Conservation (phyloP, 2,329 filamentous ascomycete genomes). For the Sporothrix humicola region DNA sequence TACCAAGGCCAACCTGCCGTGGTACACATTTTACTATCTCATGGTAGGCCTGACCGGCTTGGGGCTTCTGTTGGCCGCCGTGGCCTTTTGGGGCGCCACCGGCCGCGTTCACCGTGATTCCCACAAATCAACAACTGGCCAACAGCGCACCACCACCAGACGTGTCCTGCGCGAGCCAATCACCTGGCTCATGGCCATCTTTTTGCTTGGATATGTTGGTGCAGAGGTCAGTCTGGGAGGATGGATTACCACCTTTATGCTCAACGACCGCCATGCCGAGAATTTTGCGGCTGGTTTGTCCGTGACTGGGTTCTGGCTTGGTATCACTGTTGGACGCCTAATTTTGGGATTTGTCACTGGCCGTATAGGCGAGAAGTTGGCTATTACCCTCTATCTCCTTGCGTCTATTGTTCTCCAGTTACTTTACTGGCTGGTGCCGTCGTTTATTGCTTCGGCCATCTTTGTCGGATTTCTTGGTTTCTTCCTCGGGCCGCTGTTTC, state of each 20-base stretch:
- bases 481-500: conserved; percentile 80
- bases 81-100: conserved; percentile 68
- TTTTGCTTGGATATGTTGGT: conserved; percentile 80
- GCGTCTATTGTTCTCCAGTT: conserved; percentile 69
- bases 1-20: conserved; percentile 63
- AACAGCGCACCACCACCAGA: conserved; percentile 54
- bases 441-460: conserved; percentile 74
- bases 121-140: conserved; percentile 42
- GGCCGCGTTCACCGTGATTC: conserved; percentile 60
- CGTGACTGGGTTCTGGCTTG: conserved; percentile 83
- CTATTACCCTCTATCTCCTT: conserved; percentile 67
- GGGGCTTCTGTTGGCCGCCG: conserved; percentile 58
- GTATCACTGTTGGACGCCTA: conserved; percentile 75
- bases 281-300: conserved; percentile 76
- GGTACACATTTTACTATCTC: conserved; percentile 79
- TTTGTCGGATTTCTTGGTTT: conserved; percentile 76
- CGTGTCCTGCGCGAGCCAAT: conserved; percentile 57
- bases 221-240: conserved; percentile 68
- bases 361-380: conserved; percentile 71
- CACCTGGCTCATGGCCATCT: conserved; percentile 75
- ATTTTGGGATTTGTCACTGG: conserved; percentile 78
- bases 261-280: conserved; percentile 71
- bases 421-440: conserved; percentile 81
- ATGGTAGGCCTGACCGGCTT: conserved; percentile 66
- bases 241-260: conserved; percentile 87